Evolutionary conservation across 2,329 filamentous ascomycete species (phyloP), one percentile per base, ranked within the genome.

Genomic region (Hypoxylon sp.): DNA sequence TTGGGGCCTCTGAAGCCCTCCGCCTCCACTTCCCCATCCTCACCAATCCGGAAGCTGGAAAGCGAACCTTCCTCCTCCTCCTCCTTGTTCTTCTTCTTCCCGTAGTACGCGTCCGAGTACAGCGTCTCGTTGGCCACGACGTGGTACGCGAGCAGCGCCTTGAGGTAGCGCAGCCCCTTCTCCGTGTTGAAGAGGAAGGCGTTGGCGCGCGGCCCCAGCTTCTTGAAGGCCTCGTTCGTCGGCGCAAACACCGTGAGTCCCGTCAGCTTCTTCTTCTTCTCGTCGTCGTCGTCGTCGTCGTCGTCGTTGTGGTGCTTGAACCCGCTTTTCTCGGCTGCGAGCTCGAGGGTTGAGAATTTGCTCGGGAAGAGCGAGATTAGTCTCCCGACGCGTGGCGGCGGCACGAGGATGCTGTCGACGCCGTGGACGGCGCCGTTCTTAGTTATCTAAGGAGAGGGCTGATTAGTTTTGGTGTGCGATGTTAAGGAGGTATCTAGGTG

Each of bases 171-270:
- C 70, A 86, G 83, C 1, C 94, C 94, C 57, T 85, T 87, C 29
- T 87, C 83, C 65, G 91, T 92, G 79, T 86, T 87, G 85, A 98
- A 98, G 3, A 98, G 84, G 85, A 97, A 98, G 22, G 90, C 92
- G 76, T 95, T 97, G 74, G 91, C 88, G 61, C 79, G 84, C 0
- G 88, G 86, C 0, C 94, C 93, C 0, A 98, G 89, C 71, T 88
- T 88, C 74, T 86, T 77, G 83, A 95, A 97, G n/a, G 94, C 94
- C 3, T 81, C 82, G 84, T 98, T 97, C 50, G 87, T 88, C 0
- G 94, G 94, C 0, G 92, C 92, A 75, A 97, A 97, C 67, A 96
- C 78, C 2, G 94, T 97, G 42, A 89, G 89, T 37, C 93, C 93
- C 2, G 83, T 79, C 50, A 86, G 83, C 37, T 17, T 79, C 29